phyloP scores from a whole-genome alignment of 768 basidiomycete species.

The Boletus bicolor region DNA sequence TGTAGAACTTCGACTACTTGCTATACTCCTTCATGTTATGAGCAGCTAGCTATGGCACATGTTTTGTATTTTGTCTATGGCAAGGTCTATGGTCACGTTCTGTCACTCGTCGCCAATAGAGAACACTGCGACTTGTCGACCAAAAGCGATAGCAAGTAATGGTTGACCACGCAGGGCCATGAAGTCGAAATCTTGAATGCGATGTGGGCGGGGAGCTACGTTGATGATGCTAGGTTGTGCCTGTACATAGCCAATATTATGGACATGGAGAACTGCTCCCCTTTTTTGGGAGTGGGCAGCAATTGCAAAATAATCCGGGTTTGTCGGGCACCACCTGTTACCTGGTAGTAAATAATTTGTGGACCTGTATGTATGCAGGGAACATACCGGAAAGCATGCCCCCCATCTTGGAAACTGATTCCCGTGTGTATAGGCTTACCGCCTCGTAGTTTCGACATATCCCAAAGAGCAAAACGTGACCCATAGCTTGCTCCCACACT shows the following conservation, averaged over 20 bases:
- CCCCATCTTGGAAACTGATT: constrained; percentile 62
- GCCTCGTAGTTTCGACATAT: constrained; percentile 65
- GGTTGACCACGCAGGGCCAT: constrained; percentile 58
- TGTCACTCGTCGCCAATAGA: constrained; percentile 59
- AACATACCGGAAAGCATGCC: constrained; percentile 60
- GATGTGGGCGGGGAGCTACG: constrained; percentile 59
- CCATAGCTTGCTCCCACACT: constrained; percentile 79
- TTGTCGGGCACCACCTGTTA: constrained; percentile 72
- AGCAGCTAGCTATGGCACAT: constrained; percentile 17
- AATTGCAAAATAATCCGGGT: constrained; percentile 75
- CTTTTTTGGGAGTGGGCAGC: constrained; percentile 54
- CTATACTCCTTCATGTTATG: constrained; percentile 8
- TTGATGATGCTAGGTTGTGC: constrained; percentile 59
- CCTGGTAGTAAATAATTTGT: constrained; percentile 1
- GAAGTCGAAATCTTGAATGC: constrained; percentile 76
- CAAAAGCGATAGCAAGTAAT: constrained; percentile 65
- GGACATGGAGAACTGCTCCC: constrained; percentile 68
- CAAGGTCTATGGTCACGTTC: background rate
- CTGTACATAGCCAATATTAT: constrained; percentile 63
- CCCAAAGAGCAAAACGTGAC: constrained; percentile 73
- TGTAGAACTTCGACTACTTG: constrained; percentile 6
- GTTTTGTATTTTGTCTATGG: constrained; percentile 17
- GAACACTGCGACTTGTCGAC: constrained; percentile 56
- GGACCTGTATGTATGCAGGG: background rate
- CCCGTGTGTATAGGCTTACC: constrained; percentile 69